Percentiles rank a stretch among this genome's conserved stretches.
Evolutionary conservation across 1,284 basidiomycete genomes (phyloP).

Genomic region (Tilletia setariae): DNA sequence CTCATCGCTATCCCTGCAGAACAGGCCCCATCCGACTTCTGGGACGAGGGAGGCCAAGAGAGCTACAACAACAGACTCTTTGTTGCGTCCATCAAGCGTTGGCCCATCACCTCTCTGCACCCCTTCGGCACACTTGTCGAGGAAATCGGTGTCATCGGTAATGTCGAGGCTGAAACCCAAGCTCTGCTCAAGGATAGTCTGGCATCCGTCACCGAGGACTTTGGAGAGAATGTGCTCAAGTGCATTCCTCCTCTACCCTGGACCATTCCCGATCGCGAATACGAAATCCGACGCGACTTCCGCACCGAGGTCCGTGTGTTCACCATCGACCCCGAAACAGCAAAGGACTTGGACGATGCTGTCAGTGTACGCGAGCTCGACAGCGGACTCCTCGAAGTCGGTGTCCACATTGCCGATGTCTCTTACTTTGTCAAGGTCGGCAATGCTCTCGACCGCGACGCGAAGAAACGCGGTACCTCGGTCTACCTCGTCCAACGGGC

Average conservation of each 20-base stretch:
- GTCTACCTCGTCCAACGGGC: conserved; percentile 93
- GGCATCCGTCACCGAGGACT: conserved; percentile 51
- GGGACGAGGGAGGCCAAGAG: conserved; percentile 76
- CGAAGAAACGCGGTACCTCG: conserved; percentile 90
- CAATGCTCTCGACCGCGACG: conserved; percentile 93
- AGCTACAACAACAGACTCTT: conserved; percentile 86
- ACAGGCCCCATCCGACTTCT: conserved; percentile 93
- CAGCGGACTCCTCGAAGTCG: conserved; percentile 84
- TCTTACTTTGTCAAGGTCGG: conserved; percentile 92
- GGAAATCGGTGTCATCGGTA: conserved; percentile 95
- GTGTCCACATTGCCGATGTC: conserved; percentile 92
- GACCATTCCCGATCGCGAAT: conserved; percentile 88
- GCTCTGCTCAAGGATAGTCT: conserved; percentile 97
- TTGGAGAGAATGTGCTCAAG: conserved; percentile 66
- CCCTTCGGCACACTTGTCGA: conserved; percentile 98
- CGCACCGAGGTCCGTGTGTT: conserved; percentile 75
- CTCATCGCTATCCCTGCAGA: conserved; percentile 95
- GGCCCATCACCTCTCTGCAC: conserved; percentile 83
- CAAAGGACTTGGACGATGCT: conserved; percentile 92
- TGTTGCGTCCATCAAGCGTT: conserved; percentile 95
- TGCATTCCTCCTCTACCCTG: conserved; percentile 91
- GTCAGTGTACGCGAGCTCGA: conserved; percentile 81
- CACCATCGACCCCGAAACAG: conserved; percentile 84
- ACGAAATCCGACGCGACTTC: conserved; percentile 80
- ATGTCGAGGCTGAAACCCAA: conserved; percentile 94